Evolutionary conservation across 257 asterid genomes (phyloP), one percentile per base, ranked within the genome.

Genomic region (Petrea volubilis): DNA sequence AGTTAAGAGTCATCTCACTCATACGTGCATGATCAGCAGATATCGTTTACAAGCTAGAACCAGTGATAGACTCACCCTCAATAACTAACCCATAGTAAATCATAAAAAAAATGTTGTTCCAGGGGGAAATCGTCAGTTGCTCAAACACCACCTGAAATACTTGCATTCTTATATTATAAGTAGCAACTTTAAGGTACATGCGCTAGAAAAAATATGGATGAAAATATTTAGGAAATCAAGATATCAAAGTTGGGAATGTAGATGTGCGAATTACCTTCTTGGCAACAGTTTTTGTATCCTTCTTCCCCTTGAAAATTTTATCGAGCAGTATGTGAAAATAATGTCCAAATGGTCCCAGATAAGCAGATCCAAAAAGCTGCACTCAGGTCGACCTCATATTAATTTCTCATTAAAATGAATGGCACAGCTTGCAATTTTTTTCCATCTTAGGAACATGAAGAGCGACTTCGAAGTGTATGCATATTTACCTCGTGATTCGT

Each of bases 291-390:
- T 83, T 90, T 5, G 81, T 59, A 74, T 93, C 97, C 78, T 77
- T 88, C 86, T 88, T 90, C 77, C 97, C 98, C 87, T 90, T 88
- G 83, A 90, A 90, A 77, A 90, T 31, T 69, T 87, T 93, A 68
- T 93, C 98, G 70, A 93, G 77, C 74, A 93, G 36, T 25, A 83
- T 77, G 84, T 90, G 90, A 61, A 87, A 86, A 70, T 72, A 93
- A 79, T 93, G 97, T 29, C 98, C 97, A 60, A 88, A 64, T 44
- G 98, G 98, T 70, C 98, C 98, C 9, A 90, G 78, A 85, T 93
- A 90, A 15, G 89, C 95, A 70, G 88, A 76, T 0, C 98, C 98
- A 60, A 85, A 86, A 68, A 90, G 77, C 98, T 90, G 88, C 81
- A 82, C 10, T 58, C 53, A 24, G 23, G 12, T 59, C 25, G 25